These are phyloP conservation scores for Tylopilus sp. DNA, from an alignment of 768 basidiomycete genomes.

Conservation along the genomic window DNA sequence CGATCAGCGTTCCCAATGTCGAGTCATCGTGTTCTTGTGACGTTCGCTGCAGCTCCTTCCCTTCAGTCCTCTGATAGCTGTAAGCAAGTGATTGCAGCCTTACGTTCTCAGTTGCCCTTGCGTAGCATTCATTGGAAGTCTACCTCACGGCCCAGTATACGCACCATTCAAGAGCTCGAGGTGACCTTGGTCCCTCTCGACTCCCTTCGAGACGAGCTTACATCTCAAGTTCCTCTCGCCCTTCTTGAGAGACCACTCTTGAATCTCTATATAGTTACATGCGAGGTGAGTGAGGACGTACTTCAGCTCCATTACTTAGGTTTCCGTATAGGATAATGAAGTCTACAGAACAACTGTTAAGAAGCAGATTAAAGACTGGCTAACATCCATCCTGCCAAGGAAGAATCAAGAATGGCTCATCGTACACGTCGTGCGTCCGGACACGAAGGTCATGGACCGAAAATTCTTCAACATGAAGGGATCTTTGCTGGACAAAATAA, in stretches of 20 bases:
- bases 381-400: slow-evolving; percentile 54
- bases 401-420: slow-evolving; percentile 95
- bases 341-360: slow-evolving; percentile 73
- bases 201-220: slow-evolving; percentile 64
- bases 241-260: slow-evolving; percentile 84
- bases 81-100: slow-evolving; percentile 61
- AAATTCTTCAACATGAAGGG: slow-evolving; percentile 83
- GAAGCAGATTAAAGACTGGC: slow-evolving; percentile 94
- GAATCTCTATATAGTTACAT: slow-evolving; percentile 81
- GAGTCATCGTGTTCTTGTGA: slow-evolving; percentile 56
- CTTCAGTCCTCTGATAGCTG: slow-evolving; percentile 72
- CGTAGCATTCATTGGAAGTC: slow-evolving; percentile 94
- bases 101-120: slow-evolving; percentile 75
- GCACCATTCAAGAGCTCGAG: slow-evolving; percentile 88
- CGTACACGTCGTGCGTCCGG: slow-evolving; percentile 77
- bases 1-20: slow-evolving; percentile 29
- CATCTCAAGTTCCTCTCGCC: slow-evolving; percentile 72
- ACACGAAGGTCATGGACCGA: slow-evolving; percentile 53
- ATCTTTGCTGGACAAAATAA: slow-evolving; percentile 85
- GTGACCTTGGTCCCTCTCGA: slow-evolving; percentile 70
- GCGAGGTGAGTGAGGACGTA: slow-evolving; percentile 62
- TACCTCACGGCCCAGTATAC: slow-evolving; percentile 59
- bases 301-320: slow-evolving; percentile 8
- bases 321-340: slow-evolving; percentile 50
- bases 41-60: slow-evolving; percentile 60